A percentile compares a stretch with the other conserved stretches of the same genome.
These are phyloP conservation scores for Prunus armeniaca DNA, from an alignment of 306 rosid genomes.

Conservation along the genomic window DNA sequence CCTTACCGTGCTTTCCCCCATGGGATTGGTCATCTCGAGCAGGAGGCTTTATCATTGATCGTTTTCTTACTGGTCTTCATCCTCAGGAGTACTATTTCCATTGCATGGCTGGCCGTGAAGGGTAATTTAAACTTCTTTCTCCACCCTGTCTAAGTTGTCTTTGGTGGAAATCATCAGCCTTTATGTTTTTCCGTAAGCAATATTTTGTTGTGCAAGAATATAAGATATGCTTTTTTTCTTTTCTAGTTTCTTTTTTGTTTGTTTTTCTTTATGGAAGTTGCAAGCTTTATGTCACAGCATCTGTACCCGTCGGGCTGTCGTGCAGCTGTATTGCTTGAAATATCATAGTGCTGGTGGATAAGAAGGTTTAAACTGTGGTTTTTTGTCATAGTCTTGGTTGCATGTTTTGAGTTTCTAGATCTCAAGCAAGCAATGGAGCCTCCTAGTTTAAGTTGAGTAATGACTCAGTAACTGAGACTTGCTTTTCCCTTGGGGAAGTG, in stretches of 20 bases:
- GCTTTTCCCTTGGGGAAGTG: background rate
- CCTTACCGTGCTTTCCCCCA: conserved; percentile 86
- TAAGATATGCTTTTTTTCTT: background rate
- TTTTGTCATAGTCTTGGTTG: background rate
- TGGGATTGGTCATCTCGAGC: conserved; percentile 97
- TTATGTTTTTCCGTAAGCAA: background rate
- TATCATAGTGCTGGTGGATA: background rate
- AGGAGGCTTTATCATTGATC: conserved; percentile 90
- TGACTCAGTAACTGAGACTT: background rate
- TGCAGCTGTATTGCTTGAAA: background rate
- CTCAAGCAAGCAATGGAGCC: background rate
- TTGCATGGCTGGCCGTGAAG: conserved; percentile 99
- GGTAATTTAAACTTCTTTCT: conserved; percentile 46
- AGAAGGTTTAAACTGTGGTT: background rate
- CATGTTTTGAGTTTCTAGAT: background rate
- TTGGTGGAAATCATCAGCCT: background rate
- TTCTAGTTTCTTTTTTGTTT: too few species aligned
- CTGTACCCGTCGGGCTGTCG: background rate
- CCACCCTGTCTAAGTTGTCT: conserved; percentile 3
- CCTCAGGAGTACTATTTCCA: conserved; percentile 97
- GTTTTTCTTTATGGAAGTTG: background rate
- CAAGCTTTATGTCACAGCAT: background rate
- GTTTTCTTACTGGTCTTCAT: conserved; percentile 93
- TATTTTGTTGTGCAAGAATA: background rate
- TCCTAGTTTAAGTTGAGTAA: background rate